Percentiles rank a stretch among this genome's conserved stretches.
Evolutionary conservation across 148 eudicot genomes (phyloP).

Genomic region (Chenopodium formosanum): DNA sequence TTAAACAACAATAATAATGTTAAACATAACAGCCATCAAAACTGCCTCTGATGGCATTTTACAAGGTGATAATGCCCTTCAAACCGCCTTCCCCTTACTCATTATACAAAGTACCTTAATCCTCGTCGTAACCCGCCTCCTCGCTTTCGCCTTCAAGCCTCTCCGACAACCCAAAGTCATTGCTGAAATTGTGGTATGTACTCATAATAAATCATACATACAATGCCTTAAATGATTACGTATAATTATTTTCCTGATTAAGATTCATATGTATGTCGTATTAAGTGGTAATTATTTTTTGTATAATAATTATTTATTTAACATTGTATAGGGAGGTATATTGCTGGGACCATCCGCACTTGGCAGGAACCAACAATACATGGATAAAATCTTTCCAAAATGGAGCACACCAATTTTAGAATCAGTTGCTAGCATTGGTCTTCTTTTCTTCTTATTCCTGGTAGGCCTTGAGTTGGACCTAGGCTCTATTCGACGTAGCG

Average conservation of each 20-base stretch:
- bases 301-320: no score
- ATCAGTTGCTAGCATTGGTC: slow-evolving; percentile 54
- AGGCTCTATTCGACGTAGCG: slow-evolving; percentile 33
- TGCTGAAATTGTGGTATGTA: slow-evolving; percentile 51
- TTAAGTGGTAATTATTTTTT: no score
- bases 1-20: neutral
- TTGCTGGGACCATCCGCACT: slow-evolving; percentile 53
- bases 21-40: slow-evolving; percentile 39
- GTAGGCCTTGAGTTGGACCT: slow-evolving; percentile 56
- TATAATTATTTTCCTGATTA: no score
- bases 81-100: slow-evolving; percentile 45
- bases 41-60: slow-evolving; percentile 45
- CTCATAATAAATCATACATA: no score
- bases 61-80: slow-evolving; percentile 43
- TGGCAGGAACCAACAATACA: slow-evolving; percentile 36
- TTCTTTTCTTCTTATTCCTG: slow-evolving; percentile 46
- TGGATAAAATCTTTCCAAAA: slow-evolving; percentile 36
- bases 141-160: slow-evolving; percentile 45
- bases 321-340: slow-evolving; percentile 45
- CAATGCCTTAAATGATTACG: no score
- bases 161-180: slow-evolving; percentile 59
- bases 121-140: slow-evolving; percentile 37
- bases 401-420: slow-evolving; percentile 44
- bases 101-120: slow-evolving; percentile 45
- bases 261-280: no score